Evolutionary conservation across 768 basidiomycete species (phyloP).

Genomic region (Boletus patriciae): DNA sequence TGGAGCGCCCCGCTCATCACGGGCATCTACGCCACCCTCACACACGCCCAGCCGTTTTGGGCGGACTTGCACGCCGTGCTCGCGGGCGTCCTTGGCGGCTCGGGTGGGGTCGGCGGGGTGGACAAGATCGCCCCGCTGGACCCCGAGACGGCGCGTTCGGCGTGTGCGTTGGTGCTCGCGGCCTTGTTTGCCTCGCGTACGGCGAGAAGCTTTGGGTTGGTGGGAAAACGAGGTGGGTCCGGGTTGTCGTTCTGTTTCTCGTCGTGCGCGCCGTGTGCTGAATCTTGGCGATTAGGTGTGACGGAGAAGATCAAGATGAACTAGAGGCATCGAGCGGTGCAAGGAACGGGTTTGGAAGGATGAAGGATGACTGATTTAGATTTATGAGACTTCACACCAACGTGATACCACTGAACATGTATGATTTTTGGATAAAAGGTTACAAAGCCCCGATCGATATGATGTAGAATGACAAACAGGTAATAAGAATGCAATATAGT

Average conservation of each 20-base stretch:
- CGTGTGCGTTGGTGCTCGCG: conserved; percentile 67
- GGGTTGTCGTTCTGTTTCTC: too few relatives aligned
- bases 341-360: neutral
- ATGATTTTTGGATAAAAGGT: neutral
- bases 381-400: neutral
- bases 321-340: neutral
- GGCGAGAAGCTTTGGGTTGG: conserved; percentile 56
- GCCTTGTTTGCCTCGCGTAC: conserved; percentile 63
- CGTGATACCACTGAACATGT: conserved; percentile 5
- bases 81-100: conserved; percentile 43
- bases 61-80: conserved; percentile 54
- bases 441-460: conserved; percentile 17
- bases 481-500: neutral
- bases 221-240: conserved; percentile 19
- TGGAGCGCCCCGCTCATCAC: conserved; percentile 85
- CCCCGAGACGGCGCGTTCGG: conserved; percentile 63
- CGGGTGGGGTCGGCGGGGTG: conserved; percentile 11
- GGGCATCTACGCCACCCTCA: conserved; percentile 75
- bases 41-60: conserved; percentile 87
- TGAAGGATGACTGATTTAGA: neutral
- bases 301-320: conserved; percentile 33
- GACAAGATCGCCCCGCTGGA: conserved; percentile 50
- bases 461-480: neutral
- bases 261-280: neutral
- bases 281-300: neutral